Evolutionary conservation across 345 rosid species (phyloP), one percentile per base, ranked within the genome.

Genomic region (Kernera saxatilis): DNA sequence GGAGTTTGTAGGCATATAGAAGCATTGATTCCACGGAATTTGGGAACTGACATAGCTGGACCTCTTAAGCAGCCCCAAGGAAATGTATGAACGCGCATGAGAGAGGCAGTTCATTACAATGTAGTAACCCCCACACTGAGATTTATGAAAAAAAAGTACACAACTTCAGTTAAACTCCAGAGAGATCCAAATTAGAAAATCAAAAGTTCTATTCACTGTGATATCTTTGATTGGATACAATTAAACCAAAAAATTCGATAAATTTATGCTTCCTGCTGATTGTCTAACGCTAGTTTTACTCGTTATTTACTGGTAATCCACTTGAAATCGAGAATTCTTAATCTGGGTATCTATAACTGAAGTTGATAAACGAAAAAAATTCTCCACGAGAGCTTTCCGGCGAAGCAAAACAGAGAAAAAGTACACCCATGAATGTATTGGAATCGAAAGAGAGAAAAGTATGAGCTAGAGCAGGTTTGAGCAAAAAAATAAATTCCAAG

Each of bases 61-160:
- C 57, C 84, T 76, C 64, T 77, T 79, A 22, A 85, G 52, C 5
- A 88, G 52, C 22, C 82, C 72, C 58, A 82, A 56, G 1, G 84
- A 81, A 8, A 90, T 67, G 58, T 66, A 84, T 7, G 87, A 82
- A 71, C 87, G 81, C 26, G 80, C 80, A 19, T 82, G 90, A 25
- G 78, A 85, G 32, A 88, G 55, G 77, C 84, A 81, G 51, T 49
- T 86, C 92, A 88, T 86, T 64, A 77, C 79, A 51, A 44, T 29
- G 23, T 26, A 49, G 70, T n/a, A 1, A 29, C 19, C 52, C 5
- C 14, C 46, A 25, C 27, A 44, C 37, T 53, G 50, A 37, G 41
- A 56, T 61, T 48, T 12, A 64, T 68, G 52, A 32, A 40, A 29
- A 15, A 18, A 68, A 46, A 3, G 1, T 39, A 51, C 52, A 62